phyloP scores from a whole-genome alignment of 805 yeast species.

The Candida endomychidarum region DNA sequence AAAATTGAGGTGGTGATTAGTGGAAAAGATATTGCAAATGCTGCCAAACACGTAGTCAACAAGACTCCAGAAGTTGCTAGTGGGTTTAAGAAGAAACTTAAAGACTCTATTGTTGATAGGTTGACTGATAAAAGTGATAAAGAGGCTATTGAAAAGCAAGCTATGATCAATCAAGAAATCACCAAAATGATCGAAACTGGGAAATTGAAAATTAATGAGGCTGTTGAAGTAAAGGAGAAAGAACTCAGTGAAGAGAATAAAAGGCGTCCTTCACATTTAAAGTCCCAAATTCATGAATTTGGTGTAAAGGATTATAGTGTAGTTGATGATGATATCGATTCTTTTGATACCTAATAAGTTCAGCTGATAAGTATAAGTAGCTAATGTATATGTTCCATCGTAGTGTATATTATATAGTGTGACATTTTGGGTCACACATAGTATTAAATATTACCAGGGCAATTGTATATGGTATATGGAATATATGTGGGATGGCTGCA shows the following conservation, averaged over 20 bases:
- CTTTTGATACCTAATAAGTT: background rate
- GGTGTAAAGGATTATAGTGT: slow-evolving; percentile 2
- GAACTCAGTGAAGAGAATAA: background rate
- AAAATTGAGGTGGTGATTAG: slow-evolving; percentile 19
- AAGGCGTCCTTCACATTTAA: slow-evolving; percentile 5
- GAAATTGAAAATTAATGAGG: background rate
- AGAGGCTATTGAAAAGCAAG: slow-evolving; percentile 26
- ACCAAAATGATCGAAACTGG: slow-evolving; percentile 3
- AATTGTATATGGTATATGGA: no score
- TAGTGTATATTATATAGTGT: no score
- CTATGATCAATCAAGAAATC: slow-evolving; percentile 5
- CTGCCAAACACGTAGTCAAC: slow-evolving; percentile 16
- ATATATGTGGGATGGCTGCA: no score
- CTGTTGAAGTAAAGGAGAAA: background rate
- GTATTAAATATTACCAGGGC: background rate
- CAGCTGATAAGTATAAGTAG: no score
- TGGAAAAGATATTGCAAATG: slow-evolving; percentile 18
- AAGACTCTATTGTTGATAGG: slow-evolving; percentile 14
- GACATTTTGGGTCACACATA: no score
- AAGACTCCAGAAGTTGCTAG: slow-evolving; percentile 19
- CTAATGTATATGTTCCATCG: no score
- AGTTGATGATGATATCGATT: background rate
- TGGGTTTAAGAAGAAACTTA: slow-evolving; percentile 15
- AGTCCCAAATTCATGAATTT: slow-evolving; percentile 5
- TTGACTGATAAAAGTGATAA: slow-evolving; percentile 14